A percentile compares a stretch with the other conserved stretches of the same genome.
Evolutionary conservation across 768 basidiomycete genomes (phyloP).

Genomic region (Pisolithus albus): DNA sequence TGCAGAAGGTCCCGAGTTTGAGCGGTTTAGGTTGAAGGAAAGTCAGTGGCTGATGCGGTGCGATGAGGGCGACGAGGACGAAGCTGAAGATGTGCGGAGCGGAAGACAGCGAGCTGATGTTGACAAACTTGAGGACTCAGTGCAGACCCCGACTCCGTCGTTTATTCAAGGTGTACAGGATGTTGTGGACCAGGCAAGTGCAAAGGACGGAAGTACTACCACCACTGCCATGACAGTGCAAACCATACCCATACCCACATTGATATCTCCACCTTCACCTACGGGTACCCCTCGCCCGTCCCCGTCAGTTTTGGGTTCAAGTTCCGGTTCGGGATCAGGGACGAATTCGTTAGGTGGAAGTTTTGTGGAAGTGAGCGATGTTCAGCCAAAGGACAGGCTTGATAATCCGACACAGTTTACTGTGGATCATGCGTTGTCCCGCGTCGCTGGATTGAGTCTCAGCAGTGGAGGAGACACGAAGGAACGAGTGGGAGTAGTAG

Average conservation of each 20-base stretch:
- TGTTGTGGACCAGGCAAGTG: too few relatives aligned
- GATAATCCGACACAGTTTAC: background rate
- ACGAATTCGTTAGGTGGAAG: constrained; percentile 47
- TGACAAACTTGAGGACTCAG: background rate
- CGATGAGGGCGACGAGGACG: constrained; percentile 16
- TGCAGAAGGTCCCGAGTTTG: constrained; percentile 31
- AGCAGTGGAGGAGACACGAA: too few relatives aligned
- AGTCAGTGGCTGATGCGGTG: constrained; percentile 8
- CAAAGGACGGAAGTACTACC: background rate
- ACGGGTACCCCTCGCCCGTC: background rate
- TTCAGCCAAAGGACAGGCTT: background rate
- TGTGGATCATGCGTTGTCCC: background rate
- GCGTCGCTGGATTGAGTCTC: background rate
- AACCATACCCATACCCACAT: constrained; percentile 6
- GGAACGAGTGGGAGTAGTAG: constrained; percentile 20
- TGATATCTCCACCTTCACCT: background rate
- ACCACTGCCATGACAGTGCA: background rate
- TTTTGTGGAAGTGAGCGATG: constrained; percentile 27
- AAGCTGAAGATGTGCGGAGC: background rate
- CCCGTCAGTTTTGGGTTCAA: background rate
- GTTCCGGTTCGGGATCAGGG: constrained; percentile 29
- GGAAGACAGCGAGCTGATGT: background rate
- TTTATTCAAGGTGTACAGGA: too few relatives aligned
- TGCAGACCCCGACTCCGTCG: too few relatives aligned
- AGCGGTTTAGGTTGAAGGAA: constrained; percentile 17